Conservation (phyloP, 306 rosid genomes). For the Calophaca sinica region DNA sequence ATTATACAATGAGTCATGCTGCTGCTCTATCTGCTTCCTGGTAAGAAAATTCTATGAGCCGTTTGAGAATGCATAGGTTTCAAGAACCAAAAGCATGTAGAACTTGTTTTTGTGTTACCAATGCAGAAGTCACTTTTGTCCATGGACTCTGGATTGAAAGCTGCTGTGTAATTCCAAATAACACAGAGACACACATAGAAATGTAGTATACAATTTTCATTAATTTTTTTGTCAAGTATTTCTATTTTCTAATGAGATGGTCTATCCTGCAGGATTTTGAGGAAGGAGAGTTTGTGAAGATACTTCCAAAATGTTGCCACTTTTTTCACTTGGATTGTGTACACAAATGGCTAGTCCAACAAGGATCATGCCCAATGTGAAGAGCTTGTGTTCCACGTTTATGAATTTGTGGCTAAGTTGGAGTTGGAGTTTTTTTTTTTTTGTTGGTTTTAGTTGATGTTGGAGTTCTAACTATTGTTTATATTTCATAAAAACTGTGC, state of each 20-base stretch:
- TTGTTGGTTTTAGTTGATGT: no score
- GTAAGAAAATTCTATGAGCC: not conserved
- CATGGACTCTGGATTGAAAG: no score
- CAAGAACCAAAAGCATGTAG: slow-evolving; percentile 4
- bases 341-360: slow-evolving; percentile 48
- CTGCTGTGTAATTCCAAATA: not conserved
- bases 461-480: not conserved
- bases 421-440: no score
- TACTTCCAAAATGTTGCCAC: slow-evolving; percentile 45
- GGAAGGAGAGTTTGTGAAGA: slow-evolving; percentile 36
- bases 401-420: slow-evolving; percentile 1
- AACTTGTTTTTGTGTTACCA: not conserved
- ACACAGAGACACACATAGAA: not conserved
- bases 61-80: not conserved
- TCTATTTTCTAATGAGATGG: not conserved
- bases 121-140: no score
- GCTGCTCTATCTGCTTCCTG: slow-evolving; percentile 49
- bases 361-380: slow-evolving; percentile 46
- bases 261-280: slow-evolving; percentile 38
- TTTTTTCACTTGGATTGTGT: slow-evolving; percentile 42
- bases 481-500: not conserved
- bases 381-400: slow-evolving; percentile 33
- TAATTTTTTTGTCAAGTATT: not conserved
- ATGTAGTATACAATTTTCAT: not conserved
- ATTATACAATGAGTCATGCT: slow-evolving; percentile 39